Base-by-base conservation (phyloP, 2,329 filamentous ascomycete species). In the Didymella segeticola region DNA sequence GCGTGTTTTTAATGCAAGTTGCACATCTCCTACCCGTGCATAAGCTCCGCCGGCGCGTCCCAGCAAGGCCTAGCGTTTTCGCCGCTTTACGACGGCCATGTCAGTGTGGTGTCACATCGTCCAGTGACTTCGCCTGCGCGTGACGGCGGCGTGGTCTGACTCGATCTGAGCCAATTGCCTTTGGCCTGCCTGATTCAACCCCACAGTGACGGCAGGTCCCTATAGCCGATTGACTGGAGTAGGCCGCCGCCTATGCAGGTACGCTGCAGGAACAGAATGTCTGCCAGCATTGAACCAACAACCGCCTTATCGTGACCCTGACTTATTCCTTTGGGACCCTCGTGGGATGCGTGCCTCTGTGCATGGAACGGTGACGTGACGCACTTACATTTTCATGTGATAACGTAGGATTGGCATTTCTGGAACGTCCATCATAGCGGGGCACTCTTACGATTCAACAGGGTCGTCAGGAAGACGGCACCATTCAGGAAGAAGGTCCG, bases 191-290 rank as follows among this genome's bases (percentile, higher is more conserved):
- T 51, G 60, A 59, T 17, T 4, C 9, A 60, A 50, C 63, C 67
- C 70, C 71, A 73, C 69, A 72, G 56, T 64, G 59, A 64, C 62
- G 63, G 60, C 60, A 57, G 47, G 15, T 36, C 38, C 48, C 56
- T 53, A 53, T n/a, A 34, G 58, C 56, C 57, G 47, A 60, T 66
- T 64, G 54, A 60, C 54, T 56, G 47, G 62, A 53, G 51, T 48
- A 56, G 55, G 57, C 51, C 45, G 60, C 60, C 59, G 58, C 73
- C 74, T 73, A 75, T 74, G 71, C 71, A 74, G 71, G 71, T 72
- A 74, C 71, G 54, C 63, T 68, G 74, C 74, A 77, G 74, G 74
- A 70, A 75, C 74, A 62, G 58, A 58, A 57, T 58, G 59, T 58
- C 56, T 47, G 47, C 51, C 57, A 57, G 53, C 49, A 57, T 46